These are phyloP conservation scores for Noccaea caerulescens DNA, from an alignment of 345 rosid species.

Conservation along the genomic window DNA sequence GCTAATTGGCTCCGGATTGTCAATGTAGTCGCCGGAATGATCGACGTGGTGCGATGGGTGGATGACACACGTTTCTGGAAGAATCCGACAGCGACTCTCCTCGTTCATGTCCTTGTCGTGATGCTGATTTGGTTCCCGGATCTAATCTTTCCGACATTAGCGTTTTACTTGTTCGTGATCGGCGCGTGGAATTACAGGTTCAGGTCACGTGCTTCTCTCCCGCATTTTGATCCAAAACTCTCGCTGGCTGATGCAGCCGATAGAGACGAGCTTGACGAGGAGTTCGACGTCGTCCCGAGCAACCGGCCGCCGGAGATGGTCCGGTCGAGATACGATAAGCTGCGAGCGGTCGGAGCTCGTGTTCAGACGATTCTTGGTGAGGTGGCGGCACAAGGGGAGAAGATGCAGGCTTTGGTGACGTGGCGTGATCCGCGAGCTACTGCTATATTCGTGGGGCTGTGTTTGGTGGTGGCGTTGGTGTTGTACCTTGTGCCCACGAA, in stretches of 20 bases:
- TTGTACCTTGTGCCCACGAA: slow-evolving; percentile 75
- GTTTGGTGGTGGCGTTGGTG: slow-evolving; percentile 69
- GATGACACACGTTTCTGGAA: slow-evolving; percentile 80
- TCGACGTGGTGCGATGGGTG: slow-evolving; percentile 73
- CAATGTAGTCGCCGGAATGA: slow-evolving; percentile 58
- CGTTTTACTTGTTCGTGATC: slow-evolving; percentile 73
- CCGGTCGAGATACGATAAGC: slow-evolving; percentile 61
- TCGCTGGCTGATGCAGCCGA: slow-evolving; percentile 64
- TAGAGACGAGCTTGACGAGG: slow-evolving; percentile 78
- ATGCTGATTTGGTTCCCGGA: slow-evolving; percentile 85
- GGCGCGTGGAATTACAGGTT: slow-evolving; percentile 82
- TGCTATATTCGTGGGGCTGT: slow-evolving; percentile 69
- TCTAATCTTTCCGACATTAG: slow-evolving; percentile 67
- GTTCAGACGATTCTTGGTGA: slow-evolving; percentile 74
- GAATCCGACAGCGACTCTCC: slow-evolving; percentile 72
- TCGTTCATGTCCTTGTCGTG: slow-evolving; percentile 73
- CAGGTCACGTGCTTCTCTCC: slow-evolving; percentile 54
- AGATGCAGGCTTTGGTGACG: slow-evolving; percentile 75
- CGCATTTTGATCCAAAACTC: slow-evolving; percentile 75
- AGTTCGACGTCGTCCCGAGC: slow-evolving; percentile 71
- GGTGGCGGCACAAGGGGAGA: slow-evolving; percentile 71
- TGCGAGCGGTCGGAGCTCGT: slow-evolving; percentile 57
- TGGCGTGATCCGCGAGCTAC: slow-evolving; percentile 92
- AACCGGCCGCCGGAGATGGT: slow-evolving; percentile 52
- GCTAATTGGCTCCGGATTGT: slow-evolving; percentile 82